Evolutionary conservation across 257 asterid genomes (phyloP).

Genomic region (Coffea canephora): DNA sequence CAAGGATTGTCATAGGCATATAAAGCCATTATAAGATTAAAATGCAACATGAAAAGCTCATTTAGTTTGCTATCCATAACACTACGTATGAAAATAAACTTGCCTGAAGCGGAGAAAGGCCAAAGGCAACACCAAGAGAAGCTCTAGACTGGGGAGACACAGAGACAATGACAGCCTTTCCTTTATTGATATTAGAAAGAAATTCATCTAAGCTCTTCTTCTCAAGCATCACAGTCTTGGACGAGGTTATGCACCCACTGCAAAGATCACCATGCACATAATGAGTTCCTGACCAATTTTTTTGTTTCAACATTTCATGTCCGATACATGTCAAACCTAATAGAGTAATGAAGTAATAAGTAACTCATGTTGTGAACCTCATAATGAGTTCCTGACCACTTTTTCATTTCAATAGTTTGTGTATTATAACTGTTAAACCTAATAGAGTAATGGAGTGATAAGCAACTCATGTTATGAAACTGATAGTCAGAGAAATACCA

Average conservation of each 20-base stretch:
- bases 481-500: background rate
- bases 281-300: background rate
- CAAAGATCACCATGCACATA: constrained; percentile 27
- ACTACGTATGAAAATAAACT: constrained; percentile 3
- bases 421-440: too few relatives aligned
- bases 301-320: background rate
- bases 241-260: constrained; percentile 98
- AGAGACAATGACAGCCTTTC: constrained; percentile 75
- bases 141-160: constrained; percentile 97
- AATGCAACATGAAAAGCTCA: background rate
- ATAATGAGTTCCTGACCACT: too few relatives aligned
- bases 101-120: constrained; percentile 75
- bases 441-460: too few relatives aligned
- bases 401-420: too few relatives aligned
- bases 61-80: background rate
- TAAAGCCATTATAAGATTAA: background rate
- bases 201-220: constrained; percentile 95
- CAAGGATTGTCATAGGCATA: background rate
- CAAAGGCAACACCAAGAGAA: constrained; percentile 84
- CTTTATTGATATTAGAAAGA: constrained; percentile 56
- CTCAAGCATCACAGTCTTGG: constrained; percentile 98
- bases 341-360: background rate
- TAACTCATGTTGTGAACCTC: background rate
- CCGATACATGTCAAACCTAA: background rate
- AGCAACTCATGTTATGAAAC: too few relatives aligned